Evolutionary conservation across 2,329 filamentous ascomycete genomes (phyloP), one percentile per base, ranked within the genome.

Genomic region (Cercospora zeina): DNA sequence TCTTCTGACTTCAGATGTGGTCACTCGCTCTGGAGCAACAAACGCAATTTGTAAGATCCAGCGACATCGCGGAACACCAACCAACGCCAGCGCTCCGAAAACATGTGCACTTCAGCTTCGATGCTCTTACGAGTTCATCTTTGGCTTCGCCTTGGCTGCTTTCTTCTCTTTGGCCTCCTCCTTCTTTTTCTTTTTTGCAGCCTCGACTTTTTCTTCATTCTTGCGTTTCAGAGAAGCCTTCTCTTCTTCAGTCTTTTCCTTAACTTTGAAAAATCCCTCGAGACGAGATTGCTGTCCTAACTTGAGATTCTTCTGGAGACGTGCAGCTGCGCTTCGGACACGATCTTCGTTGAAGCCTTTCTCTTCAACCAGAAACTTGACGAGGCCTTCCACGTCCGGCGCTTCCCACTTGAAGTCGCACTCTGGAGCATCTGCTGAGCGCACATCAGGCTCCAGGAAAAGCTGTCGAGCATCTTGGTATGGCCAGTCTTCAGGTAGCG

Each of bases 361-460:
- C 73, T 97, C 95, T 5, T 86, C 86, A 3, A 96, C 95, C 1
- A 99, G 81, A 77, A 91, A 99, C 70, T 95, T 85, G 66, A 99
- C 85, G 0, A 99, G 84, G 0, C 91, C 93, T 1, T 97, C 92
- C 1, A 95, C 82, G 71, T 99, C 93, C 3, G 95, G 95, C 63
- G 88, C 88, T 49, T 97, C 92, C 95, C 96, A 99, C 77, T 96
- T 97, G 82, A 97, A 96, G 74, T 99, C 92, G 77, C 93, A 97
- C 11, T 91, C 87, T 0, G 90, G 86, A 71, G 96, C 85, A 69
- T 96, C 90, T 24, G 93, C 92, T 49, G 84, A 76, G 36, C 89
- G 88, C 27, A 99, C 93, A 69, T 97, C 92, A 0, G 95, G 95
- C 70, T 93, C 83, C 74, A 96, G 88, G 80, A 99, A 97, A 30